phyloP scores from a whole-genome alignment of 306 rosid species.

The Pterocarpus santalinus region DNA sequence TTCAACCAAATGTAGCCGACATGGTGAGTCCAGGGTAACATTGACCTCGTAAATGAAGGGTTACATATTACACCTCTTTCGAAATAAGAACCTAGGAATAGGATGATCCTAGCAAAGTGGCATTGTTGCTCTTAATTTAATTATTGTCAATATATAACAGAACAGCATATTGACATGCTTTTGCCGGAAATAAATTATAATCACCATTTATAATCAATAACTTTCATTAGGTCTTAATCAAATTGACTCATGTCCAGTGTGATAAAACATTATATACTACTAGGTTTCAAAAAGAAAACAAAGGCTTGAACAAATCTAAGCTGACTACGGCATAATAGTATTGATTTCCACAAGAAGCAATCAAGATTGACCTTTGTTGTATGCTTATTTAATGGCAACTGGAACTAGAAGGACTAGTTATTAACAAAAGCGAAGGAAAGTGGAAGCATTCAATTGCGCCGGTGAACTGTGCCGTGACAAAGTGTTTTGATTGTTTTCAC shows the following conservation, averaged over 20 bases:
- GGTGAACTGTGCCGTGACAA: conserved; percentile 21
- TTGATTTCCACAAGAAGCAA: conserved; percentile 8
- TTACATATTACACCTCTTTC: not conserved
- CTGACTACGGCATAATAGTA: not conserved
- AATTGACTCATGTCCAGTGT: conserved; percentile 18
- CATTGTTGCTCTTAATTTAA: not conserved
- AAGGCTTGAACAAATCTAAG: not conserved
- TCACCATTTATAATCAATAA: conserved; percentile 10
- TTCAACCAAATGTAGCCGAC: not conserved
- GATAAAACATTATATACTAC: not conserved
- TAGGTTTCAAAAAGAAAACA: not conserved
- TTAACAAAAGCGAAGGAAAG: not conserved
- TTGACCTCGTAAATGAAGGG: conserved; percentile 9
- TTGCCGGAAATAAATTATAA: conserved; percentile 8
- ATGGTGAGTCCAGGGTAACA: conserved; percentile 3
- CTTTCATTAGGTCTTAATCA: conserved; percentile 32
- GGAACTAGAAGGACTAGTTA: conserved; percentile 6
- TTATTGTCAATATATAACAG: conserved; percentile 18
- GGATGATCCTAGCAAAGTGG: not conserved
- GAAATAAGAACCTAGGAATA: not conserved
- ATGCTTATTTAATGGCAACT: conserved; percentile 46
- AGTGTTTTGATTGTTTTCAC: not conserved
- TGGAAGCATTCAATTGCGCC: conserved; percentile 49
- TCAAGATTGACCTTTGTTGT: conserved; percentile 39
- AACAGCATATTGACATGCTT: not conserved